A percentile compares a stretch with the other conserved stretches of the same genome.
These are phyloP conservation scores for Neopestalotiopsis sp. DNA, from an alignment of 2,329 filamentous ascomycete genomes.

Conservation along the genomic window DNA sequence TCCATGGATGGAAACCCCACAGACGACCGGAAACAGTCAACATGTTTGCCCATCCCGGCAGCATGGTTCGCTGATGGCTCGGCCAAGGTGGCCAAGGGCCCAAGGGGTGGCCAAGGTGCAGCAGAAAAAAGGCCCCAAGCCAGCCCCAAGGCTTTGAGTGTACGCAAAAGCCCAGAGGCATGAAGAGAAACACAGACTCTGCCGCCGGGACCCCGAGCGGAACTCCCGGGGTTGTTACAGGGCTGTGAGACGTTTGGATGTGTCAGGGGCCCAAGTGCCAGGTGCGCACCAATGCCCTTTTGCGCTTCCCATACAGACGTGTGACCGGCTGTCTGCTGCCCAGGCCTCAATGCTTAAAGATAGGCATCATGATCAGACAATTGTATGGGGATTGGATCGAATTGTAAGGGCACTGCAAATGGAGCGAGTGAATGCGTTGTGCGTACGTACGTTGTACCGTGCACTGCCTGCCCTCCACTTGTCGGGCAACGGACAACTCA, in stretches of 20 bases:
- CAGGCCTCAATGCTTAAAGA: neutral
- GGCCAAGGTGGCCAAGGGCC: neutral
- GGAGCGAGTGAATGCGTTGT: too few species aligned
- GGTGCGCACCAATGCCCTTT: neutral
- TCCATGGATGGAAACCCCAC: constrained; percentile 11
- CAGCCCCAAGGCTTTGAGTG: too few species aligned
- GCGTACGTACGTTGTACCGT: neutral
- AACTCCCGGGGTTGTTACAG: neutral
- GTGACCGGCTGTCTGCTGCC: neutral
- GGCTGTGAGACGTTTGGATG: constrained; percentile 18
- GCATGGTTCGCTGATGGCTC: constrained; percentile 1
- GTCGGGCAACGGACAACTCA: neutral
- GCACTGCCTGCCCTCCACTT: neutral
- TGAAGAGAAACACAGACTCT: neutral
- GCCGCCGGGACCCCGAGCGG: constrained; percentile 4
- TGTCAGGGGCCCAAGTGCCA: constrained; percentile 11
- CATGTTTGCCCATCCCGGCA: constrained; percentile 15
- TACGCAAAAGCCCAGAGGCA: neutral
- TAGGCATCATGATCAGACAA: neutral
- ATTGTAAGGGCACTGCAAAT: neutral
- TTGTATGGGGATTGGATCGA: neutral
- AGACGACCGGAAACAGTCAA: constrained; percentile 8
- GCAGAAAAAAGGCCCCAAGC: neutral
- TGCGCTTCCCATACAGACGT: neutral
- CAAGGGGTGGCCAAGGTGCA: constrained; percentile 3